Base-by-base conservation (phyloP, 176 grass and related monocot genomes). In the Eleusine indica region DNA sequence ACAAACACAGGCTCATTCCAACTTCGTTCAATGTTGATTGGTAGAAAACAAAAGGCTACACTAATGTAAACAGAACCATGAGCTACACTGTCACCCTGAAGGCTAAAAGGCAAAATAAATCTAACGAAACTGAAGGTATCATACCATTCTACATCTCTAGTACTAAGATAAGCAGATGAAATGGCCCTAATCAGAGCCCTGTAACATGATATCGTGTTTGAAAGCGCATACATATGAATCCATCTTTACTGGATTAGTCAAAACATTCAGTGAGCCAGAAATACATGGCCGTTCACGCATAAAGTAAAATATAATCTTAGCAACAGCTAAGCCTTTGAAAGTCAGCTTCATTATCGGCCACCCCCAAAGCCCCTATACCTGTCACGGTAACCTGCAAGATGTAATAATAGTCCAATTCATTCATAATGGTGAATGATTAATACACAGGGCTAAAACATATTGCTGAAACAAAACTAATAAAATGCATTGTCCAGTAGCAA, bases 341-440 rank as follows among this genome's bases (percentile, higher is more conserved):
- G 70, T 95, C 84, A 95, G 85, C 85, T 95, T 91, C 91, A 90
- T 11, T 69, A 73, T 7, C 93, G 82, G 11, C 88, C 87, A 86
- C 89, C 79, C 57, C 96, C 91, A 75, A 75, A 84, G n/a, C 87
- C 92, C 78, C 87, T 88, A 67, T 90, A 82, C 85, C 93, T 90
- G 82, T 98, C 96, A 77, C 96, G 87, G 66, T 84, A 78, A 73
- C 93, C 96, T 91, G 84, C 80, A 77, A 84, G 86, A 72, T 74
- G 64, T 84, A 71, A 38, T 29, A 64, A 86, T 62, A 83, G 47
- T 77, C 19, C 68, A 71, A 84, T 25, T 56, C 25, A 69, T 48
- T 82, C 43, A 91, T 44, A 77, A 80, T 85, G 56, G 52, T 13
- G 14, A 63, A 49, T 66, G n/a, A 71, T 49, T 56, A 29, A 78